Evolutionary conservation across 2,329 filamentous ascomycete genomes (phyloP).

Genomic region (Neodidymelliopsis sp.): DNA sequence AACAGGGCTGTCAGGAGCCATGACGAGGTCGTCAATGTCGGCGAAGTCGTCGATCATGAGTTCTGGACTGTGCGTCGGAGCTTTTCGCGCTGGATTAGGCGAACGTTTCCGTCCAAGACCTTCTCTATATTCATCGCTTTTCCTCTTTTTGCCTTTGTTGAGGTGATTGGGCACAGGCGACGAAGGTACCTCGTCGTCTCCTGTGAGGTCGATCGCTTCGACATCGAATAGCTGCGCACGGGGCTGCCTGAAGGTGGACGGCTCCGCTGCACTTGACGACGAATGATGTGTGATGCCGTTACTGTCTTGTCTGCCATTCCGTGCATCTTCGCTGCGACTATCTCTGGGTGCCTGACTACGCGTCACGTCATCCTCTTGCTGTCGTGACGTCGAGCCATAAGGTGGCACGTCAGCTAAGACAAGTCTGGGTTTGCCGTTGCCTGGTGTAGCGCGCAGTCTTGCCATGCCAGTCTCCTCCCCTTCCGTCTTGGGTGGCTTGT

Average conservation of each 20-base stretch:
- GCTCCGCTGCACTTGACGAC: conserved; percentile 15
- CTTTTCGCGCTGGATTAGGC: conserved; percentile 21
- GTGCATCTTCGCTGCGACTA: conserved; percentile 1
- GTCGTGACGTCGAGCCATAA: conserved; percentile 15
- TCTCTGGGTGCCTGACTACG: not conserved
- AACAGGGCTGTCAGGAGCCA: conserved; percentile 27
- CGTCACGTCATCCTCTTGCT: conserved; percentile 5
- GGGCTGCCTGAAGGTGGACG: conserved; percentile 11
- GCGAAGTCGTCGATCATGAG: conserved; percentile 41
- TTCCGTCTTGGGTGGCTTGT: conserved; percentile 26
- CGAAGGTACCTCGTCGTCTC: conserved; percentile 28
- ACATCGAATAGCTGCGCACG: conserved; percentile 28
- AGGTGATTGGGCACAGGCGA: conserved; percentile 27
- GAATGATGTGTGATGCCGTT: conserved; percentile 1
- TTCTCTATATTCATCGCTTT: conserved; percentile 54
- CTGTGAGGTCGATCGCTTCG: conserved; percentile 50
- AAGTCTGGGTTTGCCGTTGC: conserved; percentile 50
- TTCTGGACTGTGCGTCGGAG: conserved; percentile 24
- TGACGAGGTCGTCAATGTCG: conserved; percentile 49
- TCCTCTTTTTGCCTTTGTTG: conserved; percentile 51
- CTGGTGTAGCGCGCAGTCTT: conserved; percentile 53
- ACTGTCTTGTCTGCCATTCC: conserved; percentile 6
- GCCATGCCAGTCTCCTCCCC: conserved; percentile 50
- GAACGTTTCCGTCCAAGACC: conserved; percentile 31
- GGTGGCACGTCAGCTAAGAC: conserved; percentile 37